Conservation (phyloP, 352 stramenopile species). For the Phytophthora hybrid region DNA sequence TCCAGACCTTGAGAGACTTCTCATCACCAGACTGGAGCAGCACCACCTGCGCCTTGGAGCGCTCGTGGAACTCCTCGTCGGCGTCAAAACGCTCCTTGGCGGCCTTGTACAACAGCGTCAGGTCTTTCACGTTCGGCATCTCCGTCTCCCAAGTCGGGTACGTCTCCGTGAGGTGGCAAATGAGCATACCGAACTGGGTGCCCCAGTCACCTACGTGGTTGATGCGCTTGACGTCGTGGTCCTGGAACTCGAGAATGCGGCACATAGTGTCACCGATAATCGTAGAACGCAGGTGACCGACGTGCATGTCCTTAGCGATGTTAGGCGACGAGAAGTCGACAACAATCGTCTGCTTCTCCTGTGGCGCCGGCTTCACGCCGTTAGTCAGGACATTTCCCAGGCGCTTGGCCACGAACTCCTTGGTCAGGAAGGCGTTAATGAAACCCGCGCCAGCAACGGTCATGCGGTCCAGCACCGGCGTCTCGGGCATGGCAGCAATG, state of each 20-base stretch:
- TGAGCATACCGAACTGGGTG: slow-evolving; percentile 99
- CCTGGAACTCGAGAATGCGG: slow-evolving; percentile 89
- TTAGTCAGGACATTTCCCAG: slow-evolving; percentile 75
- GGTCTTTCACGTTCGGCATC: slow-evolving; percentile 97
- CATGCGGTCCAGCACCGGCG: slow-evolving; percentile 90
- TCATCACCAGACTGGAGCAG: slow-evolving; percentile 95
- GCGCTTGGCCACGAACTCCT: slow-evolving; percentile 82
- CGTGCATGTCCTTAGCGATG: slow-evolving; percentile 92
- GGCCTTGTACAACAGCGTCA: slow-evolving; percentile 93
- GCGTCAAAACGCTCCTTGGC: slow-evolving; percentile 98
- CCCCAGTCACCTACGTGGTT: slow-evolving; percentile 91
- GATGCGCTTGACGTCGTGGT: slow-evolving; percentile 81
- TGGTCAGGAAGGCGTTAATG: slow-evolving; percentile 96
- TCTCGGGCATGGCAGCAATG: slow-evolving; percentile 84
- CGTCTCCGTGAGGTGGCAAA: slow-evolving; percentile 98
- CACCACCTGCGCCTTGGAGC: slow-evolving; percentile 97
- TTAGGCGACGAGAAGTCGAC: slow-evolving; percentile 91
- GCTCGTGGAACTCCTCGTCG: slow-evolving; percentile 96
- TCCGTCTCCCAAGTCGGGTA: slow-evolving; percentile 94
- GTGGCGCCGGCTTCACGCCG: slow-evolving; percentile 85
- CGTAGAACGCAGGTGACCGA: slow-evolving; percentile 92
- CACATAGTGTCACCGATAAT: slow-evolving; percentile 91
- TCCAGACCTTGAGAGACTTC: slow-evolving; percentile 86
- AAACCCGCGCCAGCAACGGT: slow-evolving; percentile 96
- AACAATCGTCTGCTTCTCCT: slow-evolving; percentile 74